Evolutionary conservation across 371 early-diverging fungal genomes (phyloP), one percentile per base, ranked within the genome.

Genomic region (Fennellomyces sp.): DNA sequence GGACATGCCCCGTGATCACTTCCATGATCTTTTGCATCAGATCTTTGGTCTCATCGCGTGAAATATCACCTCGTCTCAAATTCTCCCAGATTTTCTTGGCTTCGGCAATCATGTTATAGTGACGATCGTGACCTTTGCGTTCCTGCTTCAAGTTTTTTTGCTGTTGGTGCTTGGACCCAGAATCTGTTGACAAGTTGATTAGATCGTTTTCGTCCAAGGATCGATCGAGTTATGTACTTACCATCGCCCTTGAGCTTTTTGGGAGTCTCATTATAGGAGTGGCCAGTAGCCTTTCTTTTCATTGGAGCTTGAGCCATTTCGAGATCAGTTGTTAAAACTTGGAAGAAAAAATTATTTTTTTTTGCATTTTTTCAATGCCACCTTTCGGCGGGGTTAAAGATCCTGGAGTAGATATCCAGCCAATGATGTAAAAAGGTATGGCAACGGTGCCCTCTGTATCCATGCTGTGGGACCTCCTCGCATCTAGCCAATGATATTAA

Each of bases 41-140:
- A 30, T 64, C 58, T 29, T 75, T 73, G 48, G 93, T 86, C 59
- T 89, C 89, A 21, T 80, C 82, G 28, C 80, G 73, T 21, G 73
- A 75, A 15, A 91, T 69, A 58, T 90, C 87, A 66, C 91, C 88
- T 59, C 84, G 86, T 49, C 97, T 84, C 42, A 96, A 76, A 57
- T 79, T 73, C 73, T 96, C 97, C 97, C 97, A 97, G 26, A 91
- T 71, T 59, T 84, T 86, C 73, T 95, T 95, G 41, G 89, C 88
- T 23, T 86, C 74, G 7, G 70, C 49, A 60, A 94, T 90, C 62
- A 94, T 71, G 56, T 87, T 88, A 48, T 82, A 73, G 64, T 86
- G 84, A 27, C 90, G 90, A 66, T 92, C 88, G 42, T 85, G 78
- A 31, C 80, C 77, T 63, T 90, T 88, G 39, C 94, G 88, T 66